phyloP scores from a whole-genome alignment of 225 moss, liverwort and hornwort species.

The Asterella californica region DNA sequence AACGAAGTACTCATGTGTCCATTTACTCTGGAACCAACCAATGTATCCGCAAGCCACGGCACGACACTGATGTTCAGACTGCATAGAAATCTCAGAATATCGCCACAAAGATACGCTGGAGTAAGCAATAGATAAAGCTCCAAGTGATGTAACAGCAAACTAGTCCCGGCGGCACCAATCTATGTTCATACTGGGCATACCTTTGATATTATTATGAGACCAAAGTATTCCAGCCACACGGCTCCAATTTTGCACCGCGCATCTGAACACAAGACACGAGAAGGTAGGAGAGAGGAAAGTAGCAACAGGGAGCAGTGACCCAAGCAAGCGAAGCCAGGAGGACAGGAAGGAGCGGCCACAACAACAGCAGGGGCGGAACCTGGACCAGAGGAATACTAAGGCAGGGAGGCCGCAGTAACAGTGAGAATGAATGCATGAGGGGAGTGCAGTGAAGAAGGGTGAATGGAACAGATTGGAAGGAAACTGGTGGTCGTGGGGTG shows the following conservation, averaged over 20 bases:
- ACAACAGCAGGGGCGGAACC: background rate
- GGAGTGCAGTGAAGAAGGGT: background rate
- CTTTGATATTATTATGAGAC: background rate
- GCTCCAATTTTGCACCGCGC: background rate
- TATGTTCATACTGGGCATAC: background rate
- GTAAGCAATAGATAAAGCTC: background rate
- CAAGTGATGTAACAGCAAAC: background rate
- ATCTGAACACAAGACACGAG: background rate
- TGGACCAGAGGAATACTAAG: background rate
- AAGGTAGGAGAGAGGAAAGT: background rate
- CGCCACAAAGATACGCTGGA: background rate
- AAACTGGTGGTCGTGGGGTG: background rate
- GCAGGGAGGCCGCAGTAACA: background rate
- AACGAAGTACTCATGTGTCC: background rate
- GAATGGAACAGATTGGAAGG: conserved; percentile 4
- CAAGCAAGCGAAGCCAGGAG: too few species aligned
- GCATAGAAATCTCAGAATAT: background rate
- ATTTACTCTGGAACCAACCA: background rate
- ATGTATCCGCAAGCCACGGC: background rate
- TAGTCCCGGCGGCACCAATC: background rate
- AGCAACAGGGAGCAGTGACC: background rate
- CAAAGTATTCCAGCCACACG: background rate
- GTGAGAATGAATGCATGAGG: background rate
- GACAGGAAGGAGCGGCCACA: background rate
- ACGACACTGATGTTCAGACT: background rate